These are phyloP conservation scores for Nigrospora oryzae DNA, from an alignment of 2,329 filamentous ascomycete genomes.

Conservation along the genomic window DNA sequence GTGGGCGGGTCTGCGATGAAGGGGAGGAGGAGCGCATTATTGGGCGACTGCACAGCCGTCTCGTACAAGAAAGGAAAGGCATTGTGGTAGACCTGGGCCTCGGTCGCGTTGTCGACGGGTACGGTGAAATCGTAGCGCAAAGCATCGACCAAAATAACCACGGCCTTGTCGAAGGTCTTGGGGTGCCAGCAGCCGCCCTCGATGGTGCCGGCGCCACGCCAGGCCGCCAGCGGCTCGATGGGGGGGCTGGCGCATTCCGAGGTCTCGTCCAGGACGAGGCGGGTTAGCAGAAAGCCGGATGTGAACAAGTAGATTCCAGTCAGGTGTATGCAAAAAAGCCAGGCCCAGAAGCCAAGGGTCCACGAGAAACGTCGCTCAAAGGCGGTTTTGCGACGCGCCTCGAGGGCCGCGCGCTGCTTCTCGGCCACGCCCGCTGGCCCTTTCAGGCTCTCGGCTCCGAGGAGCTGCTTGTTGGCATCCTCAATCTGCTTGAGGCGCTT, in stretches of 20 bases:
- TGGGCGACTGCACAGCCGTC: constrained; percentile 62
- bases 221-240: constrained; percentile 39
- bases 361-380: constrained; percentile 48
- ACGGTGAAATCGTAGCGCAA: constrained; percentile 95
- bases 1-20: constrained; percentile 98
- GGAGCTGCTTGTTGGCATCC: constrained; percentile 23
- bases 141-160: constrained; percentile 86
- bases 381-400: constrained; percentile 35
- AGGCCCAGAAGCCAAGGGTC: constrained; percentile 59
- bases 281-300: constrained; percentile 86
- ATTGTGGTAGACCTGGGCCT: constrained; percentile 67
- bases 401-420: constrained; percentile 35
- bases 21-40: constrained; percentile 81
- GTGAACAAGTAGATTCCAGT: constrained; percentile 87
- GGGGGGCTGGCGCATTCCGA: constrained; percentile 65
- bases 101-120: constrained; percentile 52
- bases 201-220: constrained; percentile 32
- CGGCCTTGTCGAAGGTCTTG: constrained; percentile 84
- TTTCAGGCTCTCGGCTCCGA: constrained; percentile 14
- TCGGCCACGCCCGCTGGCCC: constrained; percentile 30
- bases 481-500: constrained; percentile 39
- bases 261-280: constrained; percentile 69
- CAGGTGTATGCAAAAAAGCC: constrained; percentile 66
- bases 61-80: constrained; percentile 82
- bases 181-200: constrained; percentile 88